phyloP scores from a whole-genome alignment of 1,284 basidiomycete genomes.

The Gomphus sp. region DNA sequence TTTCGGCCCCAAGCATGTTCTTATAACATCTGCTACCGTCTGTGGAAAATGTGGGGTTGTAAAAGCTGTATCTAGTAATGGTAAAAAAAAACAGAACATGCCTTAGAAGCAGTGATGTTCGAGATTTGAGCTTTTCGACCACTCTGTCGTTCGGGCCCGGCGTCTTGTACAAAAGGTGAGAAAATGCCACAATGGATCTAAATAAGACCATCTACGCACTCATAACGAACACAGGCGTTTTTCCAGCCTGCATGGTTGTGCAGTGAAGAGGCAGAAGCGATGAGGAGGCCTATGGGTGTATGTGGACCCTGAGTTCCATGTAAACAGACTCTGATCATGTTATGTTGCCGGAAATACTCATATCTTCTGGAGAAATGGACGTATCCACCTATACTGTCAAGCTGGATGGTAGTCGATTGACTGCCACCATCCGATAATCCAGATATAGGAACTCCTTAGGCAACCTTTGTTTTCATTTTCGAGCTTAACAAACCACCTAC shows the following conservation, averaged over 20 bases:
- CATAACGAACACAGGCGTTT: constrained; percentile 35
- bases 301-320: not conserved
- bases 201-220: constrained; percentile 22
- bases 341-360: not conserved
- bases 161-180: constrained; percentile 42
- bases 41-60: constrained; percentile 22
- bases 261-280: not conserved
- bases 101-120: constrained; percentile 97
- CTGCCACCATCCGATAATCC: constrained; percentile 1
- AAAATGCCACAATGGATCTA: not conserved
- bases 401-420: not conserved
- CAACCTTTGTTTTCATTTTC: constrained; percentile 4
- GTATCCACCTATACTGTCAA: constrained; percentile 2
- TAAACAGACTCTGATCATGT: not conserved
- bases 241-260: constrained; percentile 13
- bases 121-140: constrained; percentile 95
- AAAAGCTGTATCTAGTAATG: not conserved
- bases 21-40: constrained; percentile 98
- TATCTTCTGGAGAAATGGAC: not conserved
- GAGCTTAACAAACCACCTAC: not conserved
- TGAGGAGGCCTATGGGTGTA: not conserved
- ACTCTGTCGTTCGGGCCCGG: constrained; percentile 87
- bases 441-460: not conserved
- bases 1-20: constrained; percentile 95
- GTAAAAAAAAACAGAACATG: constrained; percentile 26